phyloP scores from a whole-genome alignment of 768 basidiomycete species.

The Lenzites betulinus region DNA sequence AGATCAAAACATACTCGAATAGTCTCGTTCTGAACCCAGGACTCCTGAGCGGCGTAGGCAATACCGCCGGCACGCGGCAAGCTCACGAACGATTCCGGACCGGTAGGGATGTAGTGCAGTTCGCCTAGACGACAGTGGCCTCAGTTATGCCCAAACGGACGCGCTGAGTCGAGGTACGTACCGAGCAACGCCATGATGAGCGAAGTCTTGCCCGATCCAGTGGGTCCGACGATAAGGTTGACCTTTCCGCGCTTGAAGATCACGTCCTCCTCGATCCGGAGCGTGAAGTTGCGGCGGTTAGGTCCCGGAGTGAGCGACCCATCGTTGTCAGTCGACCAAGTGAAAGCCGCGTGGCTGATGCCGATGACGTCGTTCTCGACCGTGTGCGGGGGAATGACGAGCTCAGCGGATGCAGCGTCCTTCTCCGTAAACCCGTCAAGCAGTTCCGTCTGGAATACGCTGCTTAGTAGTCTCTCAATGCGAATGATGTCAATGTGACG shows the following conservation, averaged over 20 bases:
- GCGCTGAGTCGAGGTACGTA: conserved; percentile 17
- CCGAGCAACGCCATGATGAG: conserved; percentile 63
- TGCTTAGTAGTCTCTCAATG: neutral
- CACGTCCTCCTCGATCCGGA: conserved; percentile 55
- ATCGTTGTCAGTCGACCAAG: conserved; percentile 50
- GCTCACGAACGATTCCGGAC: conserved; percentile 63
- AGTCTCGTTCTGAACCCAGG: conserved; percentile 84
- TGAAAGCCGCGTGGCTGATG: conserved; percentile 56
- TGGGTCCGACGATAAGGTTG: conserved; percentile 63
- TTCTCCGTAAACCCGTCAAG: conserved; percentile 42
- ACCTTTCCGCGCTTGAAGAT: conserved; percentile 53
- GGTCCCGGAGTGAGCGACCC: conserved; percentile 36
- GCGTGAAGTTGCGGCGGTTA: conserved; percentile 45
- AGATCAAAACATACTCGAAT: conserved; percentile 47
- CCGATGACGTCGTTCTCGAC: conserved; percentile 43
- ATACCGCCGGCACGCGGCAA: conserved; percentile 72
- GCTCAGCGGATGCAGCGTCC: conserved; percentile 18
- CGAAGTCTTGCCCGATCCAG: conserved; percentile 62
- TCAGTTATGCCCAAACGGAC: neutral
- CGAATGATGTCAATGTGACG: neutral
- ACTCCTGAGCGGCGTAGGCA: conserved; percentile 81
- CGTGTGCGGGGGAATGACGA: conserved; percentile 3
- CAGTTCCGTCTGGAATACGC: conserved; percentile 45
- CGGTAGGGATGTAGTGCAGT: conserved; percentile 61
- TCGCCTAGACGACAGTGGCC: conserved; percentile 19